Evolutionary conservation across 2,329 filamentous ascomycete species (phyloP), one percentile per base, ranked within the genome.

Genomic region (Penicillium sp.): DNA sequence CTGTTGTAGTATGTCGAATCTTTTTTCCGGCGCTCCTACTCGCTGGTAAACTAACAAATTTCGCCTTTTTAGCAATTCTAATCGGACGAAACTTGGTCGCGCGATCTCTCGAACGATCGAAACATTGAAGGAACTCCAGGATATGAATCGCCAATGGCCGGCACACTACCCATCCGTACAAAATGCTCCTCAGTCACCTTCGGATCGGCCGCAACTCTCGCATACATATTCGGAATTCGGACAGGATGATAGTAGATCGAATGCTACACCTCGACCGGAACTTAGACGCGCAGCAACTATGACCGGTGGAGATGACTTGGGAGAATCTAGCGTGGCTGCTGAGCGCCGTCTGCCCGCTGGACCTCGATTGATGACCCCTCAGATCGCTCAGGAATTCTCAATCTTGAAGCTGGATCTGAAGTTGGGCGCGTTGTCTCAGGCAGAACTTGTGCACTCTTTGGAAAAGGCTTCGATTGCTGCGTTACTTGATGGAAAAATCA

Each of bases 351-450:
- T 82, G 38, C 75, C 79, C 3, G 76, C 85, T 10, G 93, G 96
- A 72, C 94, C 94, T 14, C 85, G 95, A 65, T 83, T 99, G 26
- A 89, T 98, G 63, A 92, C 92, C 1, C 92, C 93, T 33, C 92
- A 98, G 76, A 93, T 98, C 65, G 92, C 93, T 3, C 92, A 97
- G 67, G 93, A 99, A 71, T 97, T 98, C 70, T 98, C 94, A 0
- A 89, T 99, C 35, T 79, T 99, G 66, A 99, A 98, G 79, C 82
- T 99, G 63, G 95, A 99, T 75, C 80, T 99, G 59, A 97, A 97
- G 79, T 84, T 99, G 58, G 93, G 94, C 35, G 83, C 90, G 6
- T 76, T 97, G 53, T 90, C 93, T 62, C 95, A 98, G 73, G 85
- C 91, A 0, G 93, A 98, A 71, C 82, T 98, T 19, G 93, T 98